Percentiles rank a stretch among this genome's conserved stretches.
Evolutionary conservation across 345 rosid genomes (phyloP).

Genomic region (Linum trigynum): DNA sequence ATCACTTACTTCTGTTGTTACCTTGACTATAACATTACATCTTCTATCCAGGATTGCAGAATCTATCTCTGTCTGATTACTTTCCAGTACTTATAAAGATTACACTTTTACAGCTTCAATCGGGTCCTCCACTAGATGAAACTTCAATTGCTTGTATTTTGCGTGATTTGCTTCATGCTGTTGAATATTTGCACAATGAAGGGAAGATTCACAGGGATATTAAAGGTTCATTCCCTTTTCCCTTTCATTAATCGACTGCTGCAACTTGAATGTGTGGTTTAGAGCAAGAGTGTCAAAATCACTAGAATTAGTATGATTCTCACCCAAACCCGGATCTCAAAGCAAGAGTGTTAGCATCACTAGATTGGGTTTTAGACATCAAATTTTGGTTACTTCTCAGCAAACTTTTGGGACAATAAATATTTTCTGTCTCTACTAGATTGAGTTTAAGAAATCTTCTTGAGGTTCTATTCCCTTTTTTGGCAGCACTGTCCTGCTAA

Average conservation of each 20-base stretch:
- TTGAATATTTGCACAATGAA: conserved; percentile 89
- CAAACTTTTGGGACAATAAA: no score
- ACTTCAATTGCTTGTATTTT: conserved; percentile 83
- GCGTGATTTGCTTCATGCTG: conserved; percentile 90
- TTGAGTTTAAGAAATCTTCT: no score
- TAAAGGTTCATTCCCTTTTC: conserved; percentile 48
- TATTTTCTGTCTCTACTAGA: no score
- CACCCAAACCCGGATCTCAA: not conserved
- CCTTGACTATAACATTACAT: not conserved
- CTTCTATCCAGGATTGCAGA: not conserved
- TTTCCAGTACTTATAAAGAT: conserved; percentile 15
- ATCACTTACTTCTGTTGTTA: conserved; percentile 13
- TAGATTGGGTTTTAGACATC: no score
- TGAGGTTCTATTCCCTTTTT: not conserved
- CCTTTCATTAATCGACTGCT: not conserved
- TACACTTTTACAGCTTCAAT: conserved; percentile 61
- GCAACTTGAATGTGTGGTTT: not conserved
- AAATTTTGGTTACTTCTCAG: no score
- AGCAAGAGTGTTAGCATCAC: no score
- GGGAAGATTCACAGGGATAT: conserved; percentile 98
- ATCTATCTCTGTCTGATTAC: not conserved
- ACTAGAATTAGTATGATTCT: not conserved
- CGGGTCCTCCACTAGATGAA: conserved; percentile 91
- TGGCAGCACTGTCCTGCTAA: not conserved
- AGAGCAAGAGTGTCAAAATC: not conserved